Evolutionary conservation across 768 basidiomycete species (phyloP).

Genomic region (Bullera alba): DNA sequence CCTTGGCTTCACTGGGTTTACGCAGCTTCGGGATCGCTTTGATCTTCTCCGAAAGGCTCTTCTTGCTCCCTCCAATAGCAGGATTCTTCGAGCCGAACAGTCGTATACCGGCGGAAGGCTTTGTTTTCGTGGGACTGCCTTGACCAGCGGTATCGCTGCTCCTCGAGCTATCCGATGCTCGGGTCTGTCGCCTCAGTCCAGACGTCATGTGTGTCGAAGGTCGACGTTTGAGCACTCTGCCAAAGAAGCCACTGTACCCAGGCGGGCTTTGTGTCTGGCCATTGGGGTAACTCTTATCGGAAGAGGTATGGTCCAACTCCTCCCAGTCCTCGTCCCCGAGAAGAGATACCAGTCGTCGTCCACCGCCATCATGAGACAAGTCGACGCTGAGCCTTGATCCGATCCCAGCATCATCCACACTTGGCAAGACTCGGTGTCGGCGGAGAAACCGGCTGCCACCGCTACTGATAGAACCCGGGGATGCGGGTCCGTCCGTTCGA

Average conservation of each 20-base stretch:
- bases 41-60: constrained; percentile 21
- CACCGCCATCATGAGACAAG: too few species aligned
- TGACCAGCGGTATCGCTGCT: not conserved
- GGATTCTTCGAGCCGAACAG: constrained; percentile 5
- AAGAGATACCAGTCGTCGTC: constrained; percentile 23
- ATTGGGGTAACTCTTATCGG: constrained; percentile 12
- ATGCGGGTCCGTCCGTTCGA: constrained; percentile 15
- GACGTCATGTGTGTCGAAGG: constrained; percentile 15
- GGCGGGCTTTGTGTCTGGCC: constrained; percentile 1
- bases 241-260: constrained; percentile 14
- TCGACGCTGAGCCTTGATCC: constrained; percentile 27
- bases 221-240: constrained; percentile 11
- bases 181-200: constrained; percentile 8
- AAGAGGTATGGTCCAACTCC: constrained; percentile 12
- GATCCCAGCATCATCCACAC: constrained; percentile 16
- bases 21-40: constrained; percentile 16
- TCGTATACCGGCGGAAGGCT: not conserved
- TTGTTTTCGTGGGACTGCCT: not conserved
- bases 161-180: constrained; percentile 8
- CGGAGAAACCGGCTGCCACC: constrained; percentile 19
- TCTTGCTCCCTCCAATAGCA: constrained; percentile 16
- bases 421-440: constrained; percentile 16
- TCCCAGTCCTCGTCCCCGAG: constrained; percentile 41
- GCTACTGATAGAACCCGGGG: too few species aligned
- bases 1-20: not conserved